Base-by-base conservation (phyloP, 768 basidiomycete species). In the Porpolomopsis calyptriformis region DNA sequence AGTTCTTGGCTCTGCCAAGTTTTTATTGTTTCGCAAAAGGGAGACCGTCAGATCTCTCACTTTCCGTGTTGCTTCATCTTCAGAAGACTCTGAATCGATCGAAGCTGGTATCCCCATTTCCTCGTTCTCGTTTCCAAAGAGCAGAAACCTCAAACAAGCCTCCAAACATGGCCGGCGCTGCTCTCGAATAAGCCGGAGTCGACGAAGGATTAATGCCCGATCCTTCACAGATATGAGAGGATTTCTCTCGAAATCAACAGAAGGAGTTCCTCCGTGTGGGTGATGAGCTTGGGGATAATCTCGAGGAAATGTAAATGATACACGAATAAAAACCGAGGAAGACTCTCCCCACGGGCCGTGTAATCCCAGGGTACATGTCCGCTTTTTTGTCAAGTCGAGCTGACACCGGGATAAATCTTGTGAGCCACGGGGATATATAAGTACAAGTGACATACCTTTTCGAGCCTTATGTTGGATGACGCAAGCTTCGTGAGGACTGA, bases 311-410 rank as follows among this genome's bases (percentile, higher is more conserved):
- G 77, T 81, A 65, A 96, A 93, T 1, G 86, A 83, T 22, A 94
- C 76, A 1, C 93, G 81, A 48, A 92, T 80, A 64, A 89, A 92
- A 5, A 85, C 84, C 16, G 81, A 83, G 9, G 81, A 82, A 0
- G 74, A 77, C 46, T 83, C 84, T n/a, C 86, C 89, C 91, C 91
- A 93, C 2, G 90, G 91, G 2, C 88, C 88, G 51, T 88, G 80
- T 35, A 97, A 66, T 3, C 89, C 86, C 39, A 96, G 70, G 1
- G 89, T 91, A 53, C 88, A 87, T 11, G 79, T 83, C 8, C 89
- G 78, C 53, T 74, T 79, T 58, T 83, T 85, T 6, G 71, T 69
- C 31, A 85, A 65, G 45, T 85, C 83, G 37, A 78, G 76, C 81
- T 84, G 52, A 40, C 34, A 38, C 14, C 53, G 18, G 11, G 18